A percentile compares a stretch with the other conserved stretches of the same genome.
phyloP scores from a whole-genome alignment of 202 grass and related monocot species.

The Miscanthus sacchariflorus region DNA sequence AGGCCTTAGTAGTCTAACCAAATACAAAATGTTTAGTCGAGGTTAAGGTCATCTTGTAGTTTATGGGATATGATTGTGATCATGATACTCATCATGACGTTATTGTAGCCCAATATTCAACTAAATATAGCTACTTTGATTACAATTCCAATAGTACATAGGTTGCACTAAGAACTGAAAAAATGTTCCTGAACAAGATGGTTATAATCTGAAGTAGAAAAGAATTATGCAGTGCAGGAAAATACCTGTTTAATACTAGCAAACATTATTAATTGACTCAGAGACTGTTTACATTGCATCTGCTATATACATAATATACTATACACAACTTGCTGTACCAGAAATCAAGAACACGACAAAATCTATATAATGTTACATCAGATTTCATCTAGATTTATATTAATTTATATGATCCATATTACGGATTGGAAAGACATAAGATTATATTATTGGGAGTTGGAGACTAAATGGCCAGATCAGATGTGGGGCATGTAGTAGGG shows the following conservation, averaged over 20 bases:
- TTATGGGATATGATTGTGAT: not conserved
- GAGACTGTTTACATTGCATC: not conserved
- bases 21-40: not conserved
- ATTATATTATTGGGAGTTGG: constrained; percentile 28
- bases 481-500: constrained; percentile 25
- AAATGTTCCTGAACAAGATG: not conserved
- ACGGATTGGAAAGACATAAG: constrained; percentile 12
- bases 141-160: not conserved
- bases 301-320: constrained; percentile 3
- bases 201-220: not conserved
- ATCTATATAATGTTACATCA: constrained; percentile 27
- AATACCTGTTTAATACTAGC: not conserved
- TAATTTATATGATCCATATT: constrained; percentile 45
- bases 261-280: not conserved
- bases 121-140: not conserved
- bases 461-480: constrained; percentile 1
- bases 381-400: constrained; percentile 33
- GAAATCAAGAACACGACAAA: constrained; percentile 26
- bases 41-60: not conserved
- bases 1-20: not conserved
- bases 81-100: not conserved
- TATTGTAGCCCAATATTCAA: not conserved
- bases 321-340: not conserved
- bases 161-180: not conserved
- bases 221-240: not conserved